A percentile compares a stretch with the other conserved stretches of the same genome.
Evolutionary conservation across 129 eudicot genomes (phyloP).

Genomic region (Chrysanthemum seticuspe): DNA sequence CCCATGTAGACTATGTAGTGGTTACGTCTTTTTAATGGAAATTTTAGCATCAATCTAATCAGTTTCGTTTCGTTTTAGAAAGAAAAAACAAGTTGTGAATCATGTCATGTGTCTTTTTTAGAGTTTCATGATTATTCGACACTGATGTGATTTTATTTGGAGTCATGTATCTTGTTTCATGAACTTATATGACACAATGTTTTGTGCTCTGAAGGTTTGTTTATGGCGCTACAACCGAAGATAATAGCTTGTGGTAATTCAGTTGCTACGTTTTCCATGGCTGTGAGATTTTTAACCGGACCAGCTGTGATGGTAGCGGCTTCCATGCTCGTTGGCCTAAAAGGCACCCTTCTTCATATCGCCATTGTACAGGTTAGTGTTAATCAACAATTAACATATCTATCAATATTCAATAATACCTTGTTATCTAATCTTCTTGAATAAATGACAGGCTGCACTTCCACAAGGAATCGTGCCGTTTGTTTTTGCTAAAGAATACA

Average conservation of each 20-base stretch:
- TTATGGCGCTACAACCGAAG: constrained; percentile 99
- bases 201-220: constrained; percentile 50
- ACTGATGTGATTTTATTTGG: background rate
- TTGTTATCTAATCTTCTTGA: background rate
- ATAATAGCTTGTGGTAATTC: constrained; percentile 89
- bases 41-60: constrained; percentile 27
- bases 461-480: constrained; percentile 99
- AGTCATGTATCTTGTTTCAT: background rate
- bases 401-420: background rate
- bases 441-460: constrained; percentile 69
- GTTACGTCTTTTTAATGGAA: constrained; percentile 18
- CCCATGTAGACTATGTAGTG: constrained; percentile 21
- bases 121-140: background rate
- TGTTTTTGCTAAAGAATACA: constrained; percentile 93
- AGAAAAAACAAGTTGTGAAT: background rate
- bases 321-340: constrained; percentile 79
- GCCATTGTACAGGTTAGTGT: constrained; percentile 80
- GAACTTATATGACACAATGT: background rate
- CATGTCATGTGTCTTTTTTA: constrained; percentile 21
- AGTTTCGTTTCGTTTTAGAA: background rate
- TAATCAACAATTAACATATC: background rate
- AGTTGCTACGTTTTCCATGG: constrained; percentile 89
- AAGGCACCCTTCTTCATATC: constrained; percentile 82
- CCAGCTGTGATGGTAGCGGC: constrained; percentile 94
- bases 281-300: constrained; percentile 87